A percentile compares a stretch with the other conserved stretches of the same genome.
Conservation (phyloP, 2,329 filamentous ascomycete species). For the Capronia epimyces region DNA sequence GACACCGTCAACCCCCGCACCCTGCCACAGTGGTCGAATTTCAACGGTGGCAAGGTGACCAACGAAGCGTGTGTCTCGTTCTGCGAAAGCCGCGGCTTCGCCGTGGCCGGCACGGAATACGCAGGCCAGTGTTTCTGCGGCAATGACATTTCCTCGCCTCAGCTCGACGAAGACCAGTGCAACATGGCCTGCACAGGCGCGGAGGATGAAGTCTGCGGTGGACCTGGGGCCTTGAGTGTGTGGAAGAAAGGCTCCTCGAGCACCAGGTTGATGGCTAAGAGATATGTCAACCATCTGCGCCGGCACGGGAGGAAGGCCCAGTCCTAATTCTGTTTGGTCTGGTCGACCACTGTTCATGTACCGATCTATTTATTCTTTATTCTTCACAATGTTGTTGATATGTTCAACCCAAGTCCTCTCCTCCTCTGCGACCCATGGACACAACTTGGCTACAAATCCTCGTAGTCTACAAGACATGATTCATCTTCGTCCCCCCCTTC, state of each 20-base stretch:
- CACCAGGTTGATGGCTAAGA: constrained; percentile 11
- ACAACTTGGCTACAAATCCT: too few species aligned
- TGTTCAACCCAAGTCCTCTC: too few species aligned
- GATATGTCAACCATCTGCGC: constrained; percentile 6
- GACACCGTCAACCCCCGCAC: constrained; percentile 37
- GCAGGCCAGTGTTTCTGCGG: constrained; percentile 49
- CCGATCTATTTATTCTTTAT: not conserved
- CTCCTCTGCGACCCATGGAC: too few species aligned
- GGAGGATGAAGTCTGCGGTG: constrained; percentile 48
- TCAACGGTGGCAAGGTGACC: constrained; percentile 39
- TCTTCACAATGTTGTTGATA: not conserved
- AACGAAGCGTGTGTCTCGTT: constrained; percentile 47
- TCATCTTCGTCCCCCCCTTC: too few species aligned
- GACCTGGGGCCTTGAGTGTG: constrained; percentile 29
- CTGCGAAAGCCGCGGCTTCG: constrained; percentile 44
- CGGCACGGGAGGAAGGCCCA: not conserved
- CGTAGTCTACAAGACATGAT: too few species aligned
- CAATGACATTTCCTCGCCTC: constrained; percentile 26
- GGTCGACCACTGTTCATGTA: too few species aligned
- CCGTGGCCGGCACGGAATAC: constrained; percentile 48
- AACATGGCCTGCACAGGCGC: constrained; percentile 39
- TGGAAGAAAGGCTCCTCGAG: constrained; percentile 12
- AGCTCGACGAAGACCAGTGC: constrained; percentile 23
- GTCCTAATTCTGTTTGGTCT: too few species aligned
- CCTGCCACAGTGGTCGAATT: constrained; percentile 40